phyloP scores from a whole-genome alignment of 257 asterid genomes.

The Lycium ferocissimum region DNA sequence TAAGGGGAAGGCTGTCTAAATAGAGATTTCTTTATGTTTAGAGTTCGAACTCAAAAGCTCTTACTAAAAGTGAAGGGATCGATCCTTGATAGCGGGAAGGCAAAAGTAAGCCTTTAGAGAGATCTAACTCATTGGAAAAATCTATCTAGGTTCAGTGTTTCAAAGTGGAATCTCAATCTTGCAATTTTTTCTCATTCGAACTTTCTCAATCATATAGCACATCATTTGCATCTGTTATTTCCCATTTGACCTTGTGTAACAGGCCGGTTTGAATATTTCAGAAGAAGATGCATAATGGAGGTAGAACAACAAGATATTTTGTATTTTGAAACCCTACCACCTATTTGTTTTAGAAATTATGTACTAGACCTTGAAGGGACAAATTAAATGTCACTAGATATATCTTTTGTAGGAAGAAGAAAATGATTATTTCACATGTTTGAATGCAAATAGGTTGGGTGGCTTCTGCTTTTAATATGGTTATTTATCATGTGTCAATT shows the following conservation, averaged over 20 bases:
- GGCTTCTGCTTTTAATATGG: neutral
- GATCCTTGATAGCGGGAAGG: no score
- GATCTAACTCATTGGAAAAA: neutral
- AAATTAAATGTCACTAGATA: neutral
- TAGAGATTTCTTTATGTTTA: no score
- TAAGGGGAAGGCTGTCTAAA: no score
- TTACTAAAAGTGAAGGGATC: no score
- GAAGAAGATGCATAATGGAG: neutral
- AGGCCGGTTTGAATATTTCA: neutral
- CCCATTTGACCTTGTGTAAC: neutral
- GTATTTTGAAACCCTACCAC: neutral
- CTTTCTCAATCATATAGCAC: slow-evolving; percentile 9
- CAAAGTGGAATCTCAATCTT: neutral
- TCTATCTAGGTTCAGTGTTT: neutral
- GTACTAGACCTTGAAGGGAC: neutral
- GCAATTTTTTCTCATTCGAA: neutral
- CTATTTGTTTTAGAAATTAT: neutral
- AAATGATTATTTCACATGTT: neutral
- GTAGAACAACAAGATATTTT: neutral
- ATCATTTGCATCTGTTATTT: neutral
- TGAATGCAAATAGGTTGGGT: neutral
- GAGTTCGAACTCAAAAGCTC: no score
- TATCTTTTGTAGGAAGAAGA: no score
- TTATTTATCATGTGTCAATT: neutral
- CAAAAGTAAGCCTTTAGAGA: no score